Percentiles rank a stretch among this genome's conserved stretches.
These are phyloP conservation scores for Aspergillus calidoustus DNA, from an alignment of 2,329 filamentous ascomycete genomes.

Conservation along the genomic window DNA sequence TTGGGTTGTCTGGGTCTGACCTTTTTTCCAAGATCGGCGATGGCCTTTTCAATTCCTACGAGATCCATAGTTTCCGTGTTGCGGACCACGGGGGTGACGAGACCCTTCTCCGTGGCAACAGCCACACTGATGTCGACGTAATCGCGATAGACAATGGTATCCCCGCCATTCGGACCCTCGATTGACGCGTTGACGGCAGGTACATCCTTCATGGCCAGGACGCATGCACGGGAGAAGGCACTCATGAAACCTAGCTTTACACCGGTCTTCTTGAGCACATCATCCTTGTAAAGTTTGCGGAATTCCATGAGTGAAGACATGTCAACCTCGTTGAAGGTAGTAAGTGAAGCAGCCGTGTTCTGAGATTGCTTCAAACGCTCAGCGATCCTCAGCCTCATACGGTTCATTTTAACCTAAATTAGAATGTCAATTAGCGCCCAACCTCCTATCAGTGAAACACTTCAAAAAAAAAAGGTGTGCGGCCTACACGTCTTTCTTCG, in stretches of 20 bases:
- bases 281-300: conserved; percentile 96
- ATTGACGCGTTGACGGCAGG: conserved; percentile 96
- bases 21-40: conserved; percentile 96
- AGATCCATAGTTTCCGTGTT: conserved; percentile 90
- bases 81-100: conserved; percentile 94
- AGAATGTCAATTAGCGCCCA: conserved; percentile 12
- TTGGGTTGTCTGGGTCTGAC: conserved; percentile 47
- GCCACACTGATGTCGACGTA: conserved; percentile 98
- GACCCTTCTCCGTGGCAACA: conserved; percentile 94
- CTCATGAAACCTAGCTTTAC: conserved; percentile 99
- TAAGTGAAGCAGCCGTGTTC: conserved; percentile 95
- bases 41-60: conserved; percentile 84
- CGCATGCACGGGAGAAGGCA: conserved; percentile 87
- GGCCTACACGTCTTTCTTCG: conserved; percentile 82
- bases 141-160: conserved; percentile 97
- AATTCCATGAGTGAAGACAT: conserved; percentile 98
- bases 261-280: conserved; percentile 91
- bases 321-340: conserved; percentile 98
- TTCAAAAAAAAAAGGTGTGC: conserved; percentile 24
- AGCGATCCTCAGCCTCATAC: conserved; percentile 95
- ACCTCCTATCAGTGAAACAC: neutral
- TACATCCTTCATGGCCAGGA: conserved; percentile 93
- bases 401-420: conserved; percentile 95
- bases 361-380: conserved; percentile 99
- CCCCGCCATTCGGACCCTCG: conserved; percentile 90